phyloP scores from a whole-genome alignment of 139 green algal species.

The Haematococcus lacustris region DNA sequence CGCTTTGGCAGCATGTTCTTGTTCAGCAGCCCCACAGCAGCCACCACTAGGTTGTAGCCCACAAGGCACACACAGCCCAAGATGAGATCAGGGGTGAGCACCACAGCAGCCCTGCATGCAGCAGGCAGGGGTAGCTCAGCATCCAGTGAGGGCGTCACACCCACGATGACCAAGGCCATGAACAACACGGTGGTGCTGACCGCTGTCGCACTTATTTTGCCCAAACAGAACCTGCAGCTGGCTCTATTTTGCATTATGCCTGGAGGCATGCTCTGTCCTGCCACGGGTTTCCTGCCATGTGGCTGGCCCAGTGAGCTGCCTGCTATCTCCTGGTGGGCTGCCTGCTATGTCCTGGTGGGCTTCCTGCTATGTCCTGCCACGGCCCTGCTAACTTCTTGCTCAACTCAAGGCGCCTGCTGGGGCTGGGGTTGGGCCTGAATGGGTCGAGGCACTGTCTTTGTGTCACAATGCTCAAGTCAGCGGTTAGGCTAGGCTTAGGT shows the following conservation, averaged over 20 bases:
- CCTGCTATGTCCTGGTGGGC: no score
- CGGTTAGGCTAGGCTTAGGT: no score
- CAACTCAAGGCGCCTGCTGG: not conserved
- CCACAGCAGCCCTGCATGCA: conserved; percentile 16
- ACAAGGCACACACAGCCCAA: conserved; percentile 54
- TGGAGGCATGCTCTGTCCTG: no score
- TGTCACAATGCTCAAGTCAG: no score
- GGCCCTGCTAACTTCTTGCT: not conserved
- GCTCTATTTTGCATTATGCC: no score
- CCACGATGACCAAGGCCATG: not conserved
- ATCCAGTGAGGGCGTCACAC: not conserved
- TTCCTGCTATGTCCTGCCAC: no score
- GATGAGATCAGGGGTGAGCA: conserved; percentile 47
- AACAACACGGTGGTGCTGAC: not conserved
- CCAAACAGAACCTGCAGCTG: no score
- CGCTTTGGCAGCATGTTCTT: conserved; percentile 1
- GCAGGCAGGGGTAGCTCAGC: not conserved
- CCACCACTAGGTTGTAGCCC: conserved; percentile 50
- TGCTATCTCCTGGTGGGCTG: no score
- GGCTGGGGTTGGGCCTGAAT: not conserved
- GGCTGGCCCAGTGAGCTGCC: no score
- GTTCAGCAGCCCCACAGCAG: conserved; percentile 38
- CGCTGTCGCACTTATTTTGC: not conserved
- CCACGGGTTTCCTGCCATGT: no score
- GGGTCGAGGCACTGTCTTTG: not conserved